Conservation (phyloP, 306 rosid genomes). For the Medicago truncatula region DNA sequence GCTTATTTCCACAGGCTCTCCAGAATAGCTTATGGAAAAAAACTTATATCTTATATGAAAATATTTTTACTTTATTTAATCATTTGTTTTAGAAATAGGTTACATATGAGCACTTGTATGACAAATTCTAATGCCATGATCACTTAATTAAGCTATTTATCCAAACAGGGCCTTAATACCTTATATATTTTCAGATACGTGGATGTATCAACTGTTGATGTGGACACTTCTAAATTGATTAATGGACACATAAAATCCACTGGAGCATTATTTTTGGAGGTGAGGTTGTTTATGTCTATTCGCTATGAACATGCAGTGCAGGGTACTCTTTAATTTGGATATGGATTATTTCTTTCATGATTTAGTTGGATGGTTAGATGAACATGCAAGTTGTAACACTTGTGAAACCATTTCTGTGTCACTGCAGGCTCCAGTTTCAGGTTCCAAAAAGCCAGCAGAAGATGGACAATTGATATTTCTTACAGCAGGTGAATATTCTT, state of each 20-base stretch:
- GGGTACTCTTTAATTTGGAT: conserved; percentile 18
- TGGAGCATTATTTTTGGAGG: conserved; percentile 95
- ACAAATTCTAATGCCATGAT: too few species aligned
- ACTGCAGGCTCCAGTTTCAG: conserved; percentile 95
- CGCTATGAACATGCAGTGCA: neutral
- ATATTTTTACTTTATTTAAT: too few species aligned
- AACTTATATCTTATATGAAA: too few species aligned
- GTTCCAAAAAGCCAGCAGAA: conserved; percentile 96
- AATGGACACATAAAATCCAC: conserved; percentile 65
- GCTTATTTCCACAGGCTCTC: too few species aligned
- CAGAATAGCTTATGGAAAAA: too few species aligned
- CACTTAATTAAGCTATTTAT: too few species aligned
- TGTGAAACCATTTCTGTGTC: conserved; percentile 31
- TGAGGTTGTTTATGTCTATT: conserved; percentile 33
- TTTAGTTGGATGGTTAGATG: conserved; percentile 24
- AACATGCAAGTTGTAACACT: conserved; percentile 32
- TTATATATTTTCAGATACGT: conserved; percentile 68
- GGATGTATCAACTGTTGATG: conserved; percentile 96
- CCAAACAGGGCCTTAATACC: conserved; percentile 8
- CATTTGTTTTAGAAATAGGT: too few species aligned
- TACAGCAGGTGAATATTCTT: conserved; percentile 71
- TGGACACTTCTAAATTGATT: conserved; percentile 73
- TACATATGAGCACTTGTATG: too few species aligned
- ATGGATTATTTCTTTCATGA: conserved; percentile 24
- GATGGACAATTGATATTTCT: conserved; percentile 97